Evolutionary conservation across 306 rosid genomes (phyloP).

Genomic region (Acacia melanoxylon): DNA sequence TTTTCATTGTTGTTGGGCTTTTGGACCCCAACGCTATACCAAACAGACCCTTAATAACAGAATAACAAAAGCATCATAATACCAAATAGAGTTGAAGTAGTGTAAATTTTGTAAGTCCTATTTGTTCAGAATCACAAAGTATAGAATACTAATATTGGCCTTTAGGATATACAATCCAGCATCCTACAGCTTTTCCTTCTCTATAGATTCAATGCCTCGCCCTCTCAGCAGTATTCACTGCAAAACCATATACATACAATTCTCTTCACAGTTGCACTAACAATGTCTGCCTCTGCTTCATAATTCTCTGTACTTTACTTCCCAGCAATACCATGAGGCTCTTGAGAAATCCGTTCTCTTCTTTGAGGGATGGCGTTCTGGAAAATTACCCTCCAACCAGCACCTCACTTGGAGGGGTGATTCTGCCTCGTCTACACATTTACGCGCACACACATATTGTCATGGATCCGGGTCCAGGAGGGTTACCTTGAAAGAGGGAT

Average conservation of each 20-base stretch:
- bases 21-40: no score
- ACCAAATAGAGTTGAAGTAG: no score
- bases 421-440: slow-evolving; percentile 48
- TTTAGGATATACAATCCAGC: neutral
- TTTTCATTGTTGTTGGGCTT: no score
- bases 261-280: neutral
- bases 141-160: no score
- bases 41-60: no score
- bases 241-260: neutral
- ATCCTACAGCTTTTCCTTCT: neutral
- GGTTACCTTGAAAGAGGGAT: no score
- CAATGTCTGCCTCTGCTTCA: slow-evolving; percentile 31
- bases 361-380: slow-evolving; percentile 83
- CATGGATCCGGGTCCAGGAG: no score
- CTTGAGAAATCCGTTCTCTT: slow-evolving; percentile 81
- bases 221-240: neutral
- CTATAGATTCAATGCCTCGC: slow-evolving; percentile 37
- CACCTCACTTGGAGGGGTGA: slow-evolving; percentile 65
- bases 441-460: no score
- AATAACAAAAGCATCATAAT: no score
- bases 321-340: slow-evolving; percentile 59
- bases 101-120: no score
- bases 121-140: no score
- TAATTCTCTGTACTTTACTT: slow-evolving; percentile 29
- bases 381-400: slow-evolving; percentile 70